Evolutionary conservation across 2,329 filamentous ascomycete species (phyloP).

Genomic region (Mycogone perniciosa): DNA sequence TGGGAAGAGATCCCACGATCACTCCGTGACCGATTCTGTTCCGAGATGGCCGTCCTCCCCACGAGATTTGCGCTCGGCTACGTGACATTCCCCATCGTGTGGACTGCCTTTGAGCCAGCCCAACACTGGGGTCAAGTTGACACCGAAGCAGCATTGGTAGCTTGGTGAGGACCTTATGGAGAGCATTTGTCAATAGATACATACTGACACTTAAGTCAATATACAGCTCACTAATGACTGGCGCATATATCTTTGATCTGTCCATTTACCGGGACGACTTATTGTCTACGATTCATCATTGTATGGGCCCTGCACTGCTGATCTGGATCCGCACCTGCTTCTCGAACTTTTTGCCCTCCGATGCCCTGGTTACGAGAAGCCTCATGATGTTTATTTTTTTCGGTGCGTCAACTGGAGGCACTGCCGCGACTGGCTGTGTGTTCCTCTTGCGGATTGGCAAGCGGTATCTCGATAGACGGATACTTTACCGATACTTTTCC

Average conservation of each 20-base stretch:
- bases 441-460: conserved; percentile 6
- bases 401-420: conserved; percentile 1
- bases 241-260: conserved; percentile 2
- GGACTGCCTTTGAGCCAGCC: not conserved
- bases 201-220: too few species aligned
- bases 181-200: not conserved
- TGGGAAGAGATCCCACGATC: not conserved
- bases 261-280: conserved; percentile 2
- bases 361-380: conserved; percentile 1
- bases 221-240: conserved; percentile 1
- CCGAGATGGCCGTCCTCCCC: conserved; percentile 1
- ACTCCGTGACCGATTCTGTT: conserved; percentile 1
- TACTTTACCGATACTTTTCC: not conserved
- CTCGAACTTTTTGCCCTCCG: not conserved
- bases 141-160: not conserved
- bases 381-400: conserved; percentile 7
- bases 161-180: not conserved
- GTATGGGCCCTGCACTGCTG: conserved; percentile 2
- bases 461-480: not conserved
- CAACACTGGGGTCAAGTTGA: not conserved
- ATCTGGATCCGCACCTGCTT: conserved; percentile 1
- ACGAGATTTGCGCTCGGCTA: not conserved
- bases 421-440: not conserved
- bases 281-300: conserved; percentile 1
- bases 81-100: not conserved